These are phyloP conservation scores for Limnomonas spitsbergensis DNA, from an alignment of 139 green algal genomes.

Conservation along the genomic window DNA sequence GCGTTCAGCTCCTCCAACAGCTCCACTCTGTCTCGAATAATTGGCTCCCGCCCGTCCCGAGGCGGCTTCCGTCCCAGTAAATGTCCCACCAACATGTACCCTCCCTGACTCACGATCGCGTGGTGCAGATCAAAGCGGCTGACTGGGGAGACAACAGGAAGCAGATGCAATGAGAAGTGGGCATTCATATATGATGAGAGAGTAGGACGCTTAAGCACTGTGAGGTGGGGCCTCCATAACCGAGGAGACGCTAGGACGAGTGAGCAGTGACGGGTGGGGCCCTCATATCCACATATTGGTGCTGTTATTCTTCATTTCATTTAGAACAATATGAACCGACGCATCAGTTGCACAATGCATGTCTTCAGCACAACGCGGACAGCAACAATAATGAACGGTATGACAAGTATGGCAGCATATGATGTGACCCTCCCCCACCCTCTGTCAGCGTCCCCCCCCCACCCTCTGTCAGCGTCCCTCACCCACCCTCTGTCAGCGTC, in stretches of 20 bases:
- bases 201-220: background rate
- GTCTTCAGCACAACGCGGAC: background rate
- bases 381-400: no score
- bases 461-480: no score
- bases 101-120: background rate
- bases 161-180: background rate
- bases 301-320: background rate
- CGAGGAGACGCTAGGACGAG: background rate
- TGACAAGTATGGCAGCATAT: no score
- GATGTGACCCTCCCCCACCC: no score
- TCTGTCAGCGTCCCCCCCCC: no score
- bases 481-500: no score
- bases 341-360: background rate
- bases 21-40: background rate
- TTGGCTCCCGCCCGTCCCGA: background rate
- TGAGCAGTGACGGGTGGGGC: background rate
- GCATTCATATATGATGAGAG: background rate
- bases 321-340: background rate
- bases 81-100: background rate
- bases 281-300: no score
- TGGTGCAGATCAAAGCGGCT: slow-evolving; percentile 12
- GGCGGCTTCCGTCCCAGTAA: background rate
- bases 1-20: slow-evolving; percentile 11
- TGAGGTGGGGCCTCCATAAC: background rate
- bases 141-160: background rate